Evolutionary conservation across 257 asterid species (phyloP).

Genomic region (Craterostigma plantagineum): DNA sequence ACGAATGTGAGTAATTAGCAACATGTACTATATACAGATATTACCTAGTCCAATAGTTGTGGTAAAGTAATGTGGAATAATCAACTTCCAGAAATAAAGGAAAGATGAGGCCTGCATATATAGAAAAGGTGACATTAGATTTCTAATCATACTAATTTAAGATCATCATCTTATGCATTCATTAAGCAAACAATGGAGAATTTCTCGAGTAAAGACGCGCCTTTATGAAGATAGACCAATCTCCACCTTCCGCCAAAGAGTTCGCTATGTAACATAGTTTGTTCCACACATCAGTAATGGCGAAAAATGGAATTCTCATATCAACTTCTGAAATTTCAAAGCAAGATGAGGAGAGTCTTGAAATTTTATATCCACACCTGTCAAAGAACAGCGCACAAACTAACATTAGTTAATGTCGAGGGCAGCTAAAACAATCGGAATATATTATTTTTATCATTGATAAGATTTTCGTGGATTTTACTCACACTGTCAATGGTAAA

Average conservation of each 20-base stretch:
- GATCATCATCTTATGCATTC: background rate
- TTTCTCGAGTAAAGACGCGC: conserved; percentile 19
- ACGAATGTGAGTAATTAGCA: conserved; percentile 3
- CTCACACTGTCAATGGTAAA: conserved; percentile 58
- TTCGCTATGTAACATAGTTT: conserved; percentile 27
- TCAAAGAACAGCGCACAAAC: conserved; percentile 10
- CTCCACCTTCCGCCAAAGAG: conserved; percentile 65
- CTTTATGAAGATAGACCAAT: conserved; percentile 64
- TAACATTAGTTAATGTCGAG: conserved; percentile 5
- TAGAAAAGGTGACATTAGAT: conserved; percentile 5
- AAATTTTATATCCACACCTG: conserved; percentile 42
- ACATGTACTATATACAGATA: conserved; percentile 4
- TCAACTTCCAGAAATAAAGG: conserved; percentile 48
- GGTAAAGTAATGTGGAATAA: conserved; percentile 30
- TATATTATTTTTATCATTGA: conserved; percentile 1
- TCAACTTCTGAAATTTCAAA: conserved; percentile 75
- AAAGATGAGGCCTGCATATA: conserved; percentile 32
- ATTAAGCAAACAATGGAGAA: background rate
- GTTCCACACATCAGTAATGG: conserved; percentile 39
- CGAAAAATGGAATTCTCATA: conserved; percentile 33
- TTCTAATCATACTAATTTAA: background rate
- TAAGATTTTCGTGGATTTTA: conserved; percentile 2
- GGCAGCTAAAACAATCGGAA: conserved; percentile 2
- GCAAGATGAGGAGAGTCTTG: conserved; percentile 45
- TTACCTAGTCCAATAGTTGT: conserved; percentile 53